Evolutionary conservation across 345 rosid species (phyloP).

Genomic region (Gossypioides kirkii): DNA sequence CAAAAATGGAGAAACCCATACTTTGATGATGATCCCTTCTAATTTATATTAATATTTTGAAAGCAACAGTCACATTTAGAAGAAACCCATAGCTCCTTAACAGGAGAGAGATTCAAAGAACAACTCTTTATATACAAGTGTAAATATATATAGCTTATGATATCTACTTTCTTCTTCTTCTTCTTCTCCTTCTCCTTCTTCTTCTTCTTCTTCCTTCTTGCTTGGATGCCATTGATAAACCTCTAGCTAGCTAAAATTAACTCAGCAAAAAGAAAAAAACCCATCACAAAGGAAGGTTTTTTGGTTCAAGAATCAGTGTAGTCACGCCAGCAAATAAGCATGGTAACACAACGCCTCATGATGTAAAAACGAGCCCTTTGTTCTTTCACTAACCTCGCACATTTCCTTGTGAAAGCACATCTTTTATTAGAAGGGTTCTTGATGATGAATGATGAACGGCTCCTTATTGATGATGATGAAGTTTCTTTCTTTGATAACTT

Average conservation of each 20-base stretch:
- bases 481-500: constrained; percentile 57
- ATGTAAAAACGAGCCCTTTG: constrained; percentile 94
- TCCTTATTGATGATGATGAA: constrained; percentile 35
- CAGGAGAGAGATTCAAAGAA: constrained; percentile 28
- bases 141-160: constrained; percentile 9
- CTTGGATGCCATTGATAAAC: constrained; percentile 26
- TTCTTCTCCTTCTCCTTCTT: constrained; percentile 18
- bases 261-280: neutral
- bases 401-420: constrained; percentile 74
- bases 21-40: constrained; percentile 5
- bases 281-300: constrained; percentile 19
- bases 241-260: neutral
- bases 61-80: constrained; percentile 13
- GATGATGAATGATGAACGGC: constrained; percentile 38
- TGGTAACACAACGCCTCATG: constrained; percentile 82
- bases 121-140: constrained; percentile 46
- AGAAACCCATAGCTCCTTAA: constrained; percentile 16
- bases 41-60: constrained; percentile 11
- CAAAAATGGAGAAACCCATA: neutral
- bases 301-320: constrained; percentile 55
- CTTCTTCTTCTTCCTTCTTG: constrained; percentile 18
- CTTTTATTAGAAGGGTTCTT: constrained; percentile 34
- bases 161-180: constrained; percentile 16
- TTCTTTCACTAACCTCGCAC: constrained; percentile 77
- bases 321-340: constrained; percentile 96